Base-by-base conservation (phyloP, 2,329 filamentous ascomycete genomes). In the Aspergillus puulaauensis region DNA sequence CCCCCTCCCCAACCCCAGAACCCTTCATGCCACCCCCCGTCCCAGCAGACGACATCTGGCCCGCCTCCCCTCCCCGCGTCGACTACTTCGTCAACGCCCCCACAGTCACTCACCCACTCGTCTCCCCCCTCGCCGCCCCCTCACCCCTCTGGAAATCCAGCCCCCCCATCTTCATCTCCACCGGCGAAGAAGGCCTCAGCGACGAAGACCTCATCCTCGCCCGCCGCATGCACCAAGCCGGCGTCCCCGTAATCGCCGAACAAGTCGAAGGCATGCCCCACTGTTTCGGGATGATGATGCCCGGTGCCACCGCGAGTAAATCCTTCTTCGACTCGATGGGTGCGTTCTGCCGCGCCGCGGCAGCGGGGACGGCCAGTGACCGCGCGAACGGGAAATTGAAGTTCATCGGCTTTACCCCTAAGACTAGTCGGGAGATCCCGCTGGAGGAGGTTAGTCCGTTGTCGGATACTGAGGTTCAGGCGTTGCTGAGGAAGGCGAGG, bases 251-350 rank as follows among this genome's bases (percentile, higher is more conserved):
- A 9, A 61, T 74, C 3, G 68, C 77, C 6, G 73, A 78, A 47
- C 72, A 74, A 47, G 78, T 75, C 49, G 77, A 80, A 57, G 77
- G 77, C 9, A 77, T 78, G 73, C 77, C 77, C 9, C 77, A 80
- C 58, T 78, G 76, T 50, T 78, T 91, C 68, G 84, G 82, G 0
- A 66, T 86, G 61, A 61, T 90, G 1, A 73, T 90, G 55, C 72
- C 79, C 2, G 72, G 74, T 4, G 69, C 80, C 2, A 68, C 77
- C 1, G 79, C 74, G 31, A 75, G 81, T 3, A 74, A 68, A 63
- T 78, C 81, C 48, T 89, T 85, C 65, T 81, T 85, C 57, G 71
- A 79, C 14, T 75, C 77, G 3, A 85, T 86, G 82, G 74, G 82
- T 0, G 72, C 70, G 2, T 91, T 91, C 54, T 74, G 72, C 50